Evolutionary conservation across 2,329 filamentous ascomycete species (phyloP).

Genomic region (Beauveria medogensis): DNA sequence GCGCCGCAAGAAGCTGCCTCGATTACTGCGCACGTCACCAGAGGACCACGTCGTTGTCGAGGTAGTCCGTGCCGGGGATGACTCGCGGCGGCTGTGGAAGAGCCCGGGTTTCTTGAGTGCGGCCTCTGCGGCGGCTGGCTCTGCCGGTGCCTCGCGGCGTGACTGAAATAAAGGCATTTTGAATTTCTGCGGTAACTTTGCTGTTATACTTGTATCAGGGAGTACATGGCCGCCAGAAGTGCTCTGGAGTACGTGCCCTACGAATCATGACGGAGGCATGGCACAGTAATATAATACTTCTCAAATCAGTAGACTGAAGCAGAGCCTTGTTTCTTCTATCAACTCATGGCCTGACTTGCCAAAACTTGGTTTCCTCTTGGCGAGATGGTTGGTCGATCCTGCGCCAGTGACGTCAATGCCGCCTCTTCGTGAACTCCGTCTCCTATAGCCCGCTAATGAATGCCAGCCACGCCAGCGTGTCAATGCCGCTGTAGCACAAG

Average conservation of each 20-base stretch:
- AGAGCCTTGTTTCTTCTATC: background rate
- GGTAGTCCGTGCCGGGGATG: conserved; percentile 21
- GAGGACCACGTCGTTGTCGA: conserved; percentile 14
- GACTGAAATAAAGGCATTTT: conserved; percentile 26
- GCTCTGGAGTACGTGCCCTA: background rate
- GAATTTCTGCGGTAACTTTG: background rate
- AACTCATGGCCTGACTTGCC: background rate
- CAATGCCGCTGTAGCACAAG: background rate
- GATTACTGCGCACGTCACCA: conserved; percentile 11
- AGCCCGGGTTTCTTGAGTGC: conserved; percentile 27
- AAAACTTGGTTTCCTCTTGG: conserved; percentile 6
- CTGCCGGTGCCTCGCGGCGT: conserved; percentile 22
- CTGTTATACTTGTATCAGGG: no score
- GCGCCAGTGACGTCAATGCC: conserved; percentile 17
- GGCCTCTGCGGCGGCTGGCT: conserved; percentile 26
- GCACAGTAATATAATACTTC: background rate
- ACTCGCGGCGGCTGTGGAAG: conserved; percentile 26
- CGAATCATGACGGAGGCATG: background rate
- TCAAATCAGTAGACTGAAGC: background rate
- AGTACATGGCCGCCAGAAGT: no score
- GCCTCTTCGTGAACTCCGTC: background rate
- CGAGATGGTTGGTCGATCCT: background rate
- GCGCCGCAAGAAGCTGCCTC: conserved; percentile 20
- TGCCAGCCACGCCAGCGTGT: background rate
- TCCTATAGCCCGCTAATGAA: background rate